Percentiles rank a stretch among this genome's conserved stretches.
Evolutionary conservation across 169 alveolate species (phyloP).

Genomic region (Plasmodium fragile): DNA sequence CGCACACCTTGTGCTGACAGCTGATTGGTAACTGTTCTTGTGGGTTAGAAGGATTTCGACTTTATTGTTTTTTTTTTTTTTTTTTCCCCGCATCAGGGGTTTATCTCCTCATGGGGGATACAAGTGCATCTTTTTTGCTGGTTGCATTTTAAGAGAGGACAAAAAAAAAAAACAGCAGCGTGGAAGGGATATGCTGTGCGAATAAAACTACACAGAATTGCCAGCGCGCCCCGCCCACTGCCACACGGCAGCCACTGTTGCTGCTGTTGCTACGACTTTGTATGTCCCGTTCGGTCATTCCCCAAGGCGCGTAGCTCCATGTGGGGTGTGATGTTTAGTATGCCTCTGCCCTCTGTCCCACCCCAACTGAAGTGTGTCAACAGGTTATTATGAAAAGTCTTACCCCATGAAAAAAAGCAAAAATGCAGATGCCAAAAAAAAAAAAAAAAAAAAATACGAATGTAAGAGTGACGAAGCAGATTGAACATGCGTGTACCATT

Average conservation of each 20-base stretch:
- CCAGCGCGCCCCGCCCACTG: neutral
- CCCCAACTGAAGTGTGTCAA: neutral
- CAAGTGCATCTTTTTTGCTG: neutral
- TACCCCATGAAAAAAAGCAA: neutral
- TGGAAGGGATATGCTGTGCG: neutral
- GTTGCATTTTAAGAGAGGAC: neutral
- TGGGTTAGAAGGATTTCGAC: neutral
- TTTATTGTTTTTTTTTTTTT: neutral
- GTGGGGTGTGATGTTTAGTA: neutral
- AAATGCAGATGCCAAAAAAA: neutral
- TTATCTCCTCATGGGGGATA: neutral
- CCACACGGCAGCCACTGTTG: neutral
- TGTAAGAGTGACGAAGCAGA: neutral
- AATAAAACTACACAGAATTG: neutral
- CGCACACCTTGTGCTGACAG: neutral
- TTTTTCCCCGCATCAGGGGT: neutral
- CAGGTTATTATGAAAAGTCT: neutral
- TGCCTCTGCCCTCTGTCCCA: neutral
- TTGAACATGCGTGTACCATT: neutral
- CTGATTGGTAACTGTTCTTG: neutral
- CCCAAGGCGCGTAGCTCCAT: neutral
- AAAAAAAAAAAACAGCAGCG: neutral
- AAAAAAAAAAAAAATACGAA: neutral
- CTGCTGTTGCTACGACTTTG: neutral
- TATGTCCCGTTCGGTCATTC: neutral